Base-by-base conservation (phyloP, 768 basidiomycete species). In the Russula emetica region DNA sequence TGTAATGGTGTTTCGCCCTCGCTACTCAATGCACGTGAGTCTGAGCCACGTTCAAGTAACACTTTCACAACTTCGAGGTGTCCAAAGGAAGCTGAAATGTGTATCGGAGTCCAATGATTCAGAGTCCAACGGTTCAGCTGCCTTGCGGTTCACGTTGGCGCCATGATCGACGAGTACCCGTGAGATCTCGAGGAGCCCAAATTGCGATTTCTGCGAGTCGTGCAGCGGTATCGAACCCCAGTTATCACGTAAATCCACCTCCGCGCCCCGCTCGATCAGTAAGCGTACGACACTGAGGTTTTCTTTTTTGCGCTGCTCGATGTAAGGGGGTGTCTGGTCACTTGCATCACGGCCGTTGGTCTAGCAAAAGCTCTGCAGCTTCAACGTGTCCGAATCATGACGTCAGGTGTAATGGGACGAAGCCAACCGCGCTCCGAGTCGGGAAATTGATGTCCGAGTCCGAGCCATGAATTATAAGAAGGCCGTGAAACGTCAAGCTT, bases 231-330 rank as follows among this genome's bases (percentile, higher is more conserved):
- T 42, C 53, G 28, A 57, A 10, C 30, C 49, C 2, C 5, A 5
- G 5, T 10, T 26, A 24, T 62, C 55, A 18, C 61, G 49, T 18
- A n/a, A 34, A 34, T 63, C 50, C 18, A 59, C 51, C 22, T 61
- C 60, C 10, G 54, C 63, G 18, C 38, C 54, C 1, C 22, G 28
- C 16, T 49, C 59, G 28, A 56, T 16, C 6, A 64, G 61, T 2
- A 40, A 20, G 20, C 28, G 52, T 18, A 34, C 54, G 26, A 55
- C 40, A 0, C 56, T 36, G 6, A 56, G 16, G 2, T 42, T 36
- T 2, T 53, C 60, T 3, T 26, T 26, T 20, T 0, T 2, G 9
- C 3, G 60, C 44, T 26, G 59, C 63, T 3, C 30, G 6, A 11
- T 36, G 11, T 3, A 64, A 22, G 3, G 54, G 45, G 2, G 63